Conservation (phyloP, 2,329 filamentous ascomycete species). For the Alternaria arbusti region DNA sequence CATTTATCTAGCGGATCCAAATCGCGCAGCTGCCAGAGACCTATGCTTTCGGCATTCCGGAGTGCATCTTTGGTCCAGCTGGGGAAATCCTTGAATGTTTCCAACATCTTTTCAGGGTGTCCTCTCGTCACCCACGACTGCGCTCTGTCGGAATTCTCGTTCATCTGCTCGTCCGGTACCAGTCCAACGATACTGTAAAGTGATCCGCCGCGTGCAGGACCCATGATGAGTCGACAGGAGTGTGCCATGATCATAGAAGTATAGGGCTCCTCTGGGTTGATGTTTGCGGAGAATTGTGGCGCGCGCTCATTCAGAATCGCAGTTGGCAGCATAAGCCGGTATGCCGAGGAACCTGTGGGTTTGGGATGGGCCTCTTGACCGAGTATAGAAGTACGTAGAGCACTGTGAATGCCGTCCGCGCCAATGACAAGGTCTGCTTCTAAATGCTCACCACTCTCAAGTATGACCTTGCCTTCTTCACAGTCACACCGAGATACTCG, state of each 20-base stretch:
- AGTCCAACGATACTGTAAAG: slow-evolving; percentile 55
- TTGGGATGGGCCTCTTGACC: slow-evolving; percentile 25
- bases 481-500: slow-evolving; percentile 53
- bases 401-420: slow-evolving; percentile 58
- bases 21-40: slow-evolving; percentile 56
- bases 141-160: slow-evolving; percentile 46
- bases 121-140: slow-evolving; percentile 52
- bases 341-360: slow-evolving; percentile 50
- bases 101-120: slow-evolving; percentile 45
- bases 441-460: slow-evolving; percentile 53
- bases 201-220: slow-evolving; percentile 51
- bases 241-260: slow-evolving; percentile 58
- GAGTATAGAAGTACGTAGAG: slow-evolving; percentile 29
- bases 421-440: slow-evolving; percentile 59
- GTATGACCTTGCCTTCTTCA: slow-evolving; percentile 49
- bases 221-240: slow-evolving; percentile 54
- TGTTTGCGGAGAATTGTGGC: slow-evolving; percentile 28
- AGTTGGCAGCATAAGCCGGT: slow-evolving; percentile 46
- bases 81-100: slow-evolving; percentile 53
- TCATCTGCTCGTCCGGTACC: slow-evolving; percentile 53
- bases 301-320: slow-evolving; percentile 9
- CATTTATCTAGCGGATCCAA: slow-evolving; percentile 53
- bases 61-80: slow-evolving; percentile 49
- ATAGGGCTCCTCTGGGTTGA: slow-evolving; percentile 49
- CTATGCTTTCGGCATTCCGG: slow-evolving; percentile 41